Evolutionary conservation across 257 asterid species (phyloP).

Genomic region (Solanum commersonii): DNA sequence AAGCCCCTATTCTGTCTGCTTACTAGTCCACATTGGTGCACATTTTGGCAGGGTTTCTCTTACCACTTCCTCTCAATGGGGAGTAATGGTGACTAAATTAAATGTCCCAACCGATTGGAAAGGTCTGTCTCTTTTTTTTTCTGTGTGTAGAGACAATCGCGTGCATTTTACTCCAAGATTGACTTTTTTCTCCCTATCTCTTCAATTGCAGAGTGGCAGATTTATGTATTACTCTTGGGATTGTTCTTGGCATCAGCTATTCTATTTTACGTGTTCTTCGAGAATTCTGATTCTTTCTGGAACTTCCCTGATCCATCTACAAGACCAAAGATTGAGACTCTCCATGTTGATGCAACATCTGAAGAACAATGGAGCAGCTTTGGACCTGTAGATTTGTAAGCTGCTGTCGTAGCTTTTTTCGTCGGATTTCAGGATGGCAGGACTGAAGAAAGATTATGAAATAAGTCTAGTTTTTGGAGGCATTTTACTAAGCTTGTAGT

Average conservation of each 20-base stretch:
- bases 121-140: conserved; percentile 38
- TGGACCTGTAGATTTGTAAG: conserved; percentile 39
- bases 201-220: conserved; percentile 81
- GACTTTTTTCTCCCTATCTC: background rate
- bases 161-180: background rate
- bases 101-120: conserved; percentile 94
- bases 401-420: background rate
- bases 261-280: conserved; percentile 69
- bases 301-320: conserved; percentile 61
- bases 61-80: conserved; percentile 83
- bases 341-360: conserved; percentile 35
- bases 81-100: conserved; percentile 67
- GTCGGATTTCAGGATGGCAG: background rate
- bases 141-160: background rate
- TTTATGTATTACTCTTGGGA: conserved; percentile 69
- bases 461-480: background rate
- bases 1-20: background rate
- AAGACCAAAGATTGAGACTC: conserved; percentile 28
- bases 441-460: background rate
- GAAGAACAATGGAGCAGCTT: conserved; percentile 49
- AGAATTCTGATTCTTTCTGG: conserved; percentile 91
- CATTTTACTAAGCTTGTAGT: background rate
- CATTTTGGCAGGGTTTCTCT: conserved; percentile 60
- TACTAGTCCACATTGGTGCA: background rate
- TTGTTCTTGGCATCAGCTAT: conserved; percentile 71